phyloP scores from a whole-genome alignment of 495 filamentous ascomycete genomes.

The Friedmanniomyces simplex region DNA sequence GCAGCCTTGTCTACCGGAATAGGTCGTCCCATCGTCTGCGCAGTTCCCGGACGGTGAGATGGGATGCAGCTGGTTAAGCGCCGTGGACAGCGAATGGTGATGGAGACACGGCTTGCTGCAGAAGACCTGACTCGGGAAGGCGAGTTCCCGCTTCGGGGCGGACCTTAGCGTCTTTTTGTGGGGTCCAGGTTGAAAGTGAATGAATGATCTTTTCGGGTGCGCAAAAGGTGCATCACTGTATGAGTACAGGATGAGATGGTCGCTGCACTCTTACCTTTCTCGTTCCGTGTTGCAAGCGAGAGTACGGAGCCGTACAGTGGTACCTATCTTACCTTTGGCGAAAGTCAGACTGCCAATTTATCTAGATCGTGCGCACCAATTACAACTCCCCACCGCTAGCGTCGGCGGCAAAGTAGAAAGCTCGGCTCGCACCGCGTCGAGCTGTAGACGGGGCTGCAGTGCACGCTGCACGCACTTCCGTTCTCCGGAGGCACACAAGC shows the following conservation, averaged over 20 bases:
- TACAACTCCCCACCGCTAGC: no score
- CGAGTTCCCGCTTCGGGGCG: neutral
- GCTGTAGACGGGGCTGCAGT: neutral
- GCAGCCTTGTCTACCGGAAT: neutral
- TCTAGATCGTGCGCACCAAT: no score
- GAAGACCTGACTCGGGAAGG: neutral
- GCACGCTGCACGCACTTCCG: neutral
- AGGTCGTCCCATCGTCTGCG: neutral
- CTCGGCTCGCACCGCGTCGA: neutral
- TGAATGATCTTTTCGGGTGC: no score
- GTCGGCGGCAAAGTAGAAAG: neutral
- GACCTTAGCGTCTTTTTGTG: neutral
- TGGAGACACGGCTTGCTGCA: neutral
- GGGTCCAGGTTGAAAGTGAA: neutral
- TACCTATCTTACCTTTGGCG: no score
- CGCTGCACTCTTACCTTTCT: no score
- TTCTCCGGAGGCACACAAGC: neutral
- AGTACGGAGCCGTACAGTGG: no score
- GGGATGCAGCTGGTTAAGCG: constrained; percentile 8
- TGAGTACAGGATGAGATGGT: no score
- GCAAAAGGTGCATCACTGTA: no score
- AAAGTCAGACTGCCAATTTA: no score
- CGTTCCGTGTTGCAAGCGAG: no score
- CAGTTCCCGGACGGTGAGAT: neutral
- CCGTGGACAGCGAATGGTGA: constrained; percentile 8